Conservation (phyloP, 352 stramenopile species). For the Globisporangium iwayamae region DNA sequence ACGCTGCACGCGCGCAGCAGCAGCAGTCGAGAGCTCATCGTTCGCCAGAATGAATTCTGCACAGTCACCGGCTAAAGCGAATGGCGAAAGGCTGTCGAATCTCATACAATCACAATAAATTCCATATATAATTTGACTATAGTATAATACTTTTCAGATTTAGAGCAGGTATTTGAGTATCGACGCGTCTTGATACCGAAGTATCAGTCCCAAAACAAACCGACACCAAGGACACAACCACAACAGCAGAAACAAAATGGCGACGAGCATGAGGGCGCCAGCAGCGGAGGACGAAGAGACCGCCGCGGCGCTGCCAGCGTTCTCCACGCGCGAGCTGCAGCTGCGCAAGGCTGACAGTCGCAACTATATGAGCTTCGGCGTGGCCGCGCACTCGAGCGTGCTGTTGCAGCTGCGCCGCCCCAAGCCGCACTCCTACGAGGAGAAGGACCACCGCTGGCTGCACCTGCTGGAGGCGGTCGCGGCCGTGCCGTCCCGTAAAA, state of each 20-base stretch:
- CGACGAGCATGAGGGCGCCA: background rate
- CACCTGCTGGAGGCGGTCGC: conserved; percentile 63
- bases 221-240: background rate
- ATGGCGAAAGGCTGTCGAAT: background rate
- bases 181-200: background rate
- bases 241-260: background rate
- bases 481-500: conserved; percentile 55
- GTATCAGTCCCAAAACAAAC: background rate
- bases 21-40: background rate
- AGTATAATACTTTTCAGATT: background rate
- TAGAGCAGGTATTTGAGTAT: background rate
- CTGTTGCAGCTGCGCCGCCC: conserved; percentile 52
- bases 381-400: conserved; percentile 47
- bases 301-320: conserved; percentile 30
- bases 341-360: conserved; percentile 51
- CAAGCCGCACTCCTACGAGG: conserved; percentile 44
- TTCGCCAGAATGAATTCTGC: background rate
- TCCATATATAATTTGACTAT: background rate
- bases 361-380: conserved; percentile 52
- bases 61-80: background rate
- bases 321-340: conserved; percentile 46
- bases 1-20: conserved; percentile 1
- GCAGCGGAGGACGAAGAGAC: background rate
- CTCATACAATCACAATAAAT: background rate
- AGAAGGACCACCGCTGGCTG: conserved; percentile 65